Percentiles rank a stretch among this genome's conserved stretches.
phyloP scores from a whole-genome alignment of 1,139 yeast genomes.

The Saccharomyces hybrid region DNA sequence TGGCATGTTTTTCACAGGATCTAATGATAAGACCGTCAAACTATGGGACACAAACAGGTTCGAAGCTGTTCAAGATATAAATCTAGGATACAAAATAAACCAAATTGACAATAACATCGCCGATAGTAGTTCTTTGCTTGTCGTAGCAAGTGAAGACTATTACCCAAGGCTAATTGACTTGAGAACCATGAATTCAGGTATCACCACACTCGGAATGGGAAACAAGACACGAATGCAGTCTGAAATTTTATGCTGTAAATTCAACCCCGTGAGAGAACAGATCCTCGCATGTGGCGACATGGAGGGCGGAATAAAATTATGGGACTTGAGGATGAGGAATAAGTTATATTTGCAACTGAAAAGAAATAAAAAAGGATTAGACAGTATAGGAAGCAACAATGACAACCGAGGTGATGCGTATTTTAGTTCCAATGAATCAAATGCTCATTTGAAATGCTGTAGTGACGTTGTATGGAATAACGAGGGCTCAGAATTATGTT shows the following conservation, averaged over 20 bases:
- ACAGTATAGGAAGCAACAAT: neutral
- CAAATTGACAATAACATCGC: slow-evolving; percentile 50
- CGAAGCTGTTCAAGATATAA: slow-evolving; percentile 57
- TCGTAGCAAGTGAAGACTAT: slow-evolving; percentile 65
- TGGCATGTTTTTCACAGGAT: slow-evolving; percentile 77
- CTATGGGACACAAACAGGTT: slow-evolving; percentile 75
- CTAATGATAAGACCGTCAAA: slow-evolving; percentile 71
- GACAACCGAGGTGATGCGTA: slow-evolving; percentile 5
- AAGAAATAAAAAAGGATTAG: neutral
- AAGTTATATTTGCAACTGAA: slow-evolving; percentile 12
- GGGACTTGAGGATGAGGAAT: slow-evolving; percentile 26
- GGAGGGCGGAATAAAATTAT: slow-evolving; percentile 49
- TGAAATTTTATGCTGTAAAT: slow-evolving; percentile 55
- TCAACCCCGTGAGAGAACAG: slow-evolving; percentile 54
- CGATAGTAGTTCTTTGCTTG: slow-evolving; percentile 48
- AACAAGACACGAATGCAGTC: slow-evolving; percentile 33
- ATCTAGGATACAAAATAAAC: slow-evolving; percentile 40
- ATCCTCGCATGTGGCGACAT: slow-evolving; percentile 69
- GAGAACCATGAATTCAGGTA: slow-evolving; percentile 31
- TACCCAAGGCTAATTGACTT: slow-evolving; percentile 65
- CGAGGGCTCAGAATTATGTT: slow-evolving; percentile 15
- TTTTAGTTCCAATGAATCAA: neutral
- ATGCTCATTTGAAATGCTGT: slow-evolving; percentile 20
- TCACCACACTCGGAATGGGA: slow-evolving; percentile 46
- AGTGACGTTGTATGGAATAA: slow-evolving; percentile 24